Percentiles rank a stretch among this genome's conserved stretches.
These are phyloP conservation scores for Lyophyllum atratum DNA, from an alignment of 768 basidiomycete genomes.

Conservation along the genomic window DNA sequence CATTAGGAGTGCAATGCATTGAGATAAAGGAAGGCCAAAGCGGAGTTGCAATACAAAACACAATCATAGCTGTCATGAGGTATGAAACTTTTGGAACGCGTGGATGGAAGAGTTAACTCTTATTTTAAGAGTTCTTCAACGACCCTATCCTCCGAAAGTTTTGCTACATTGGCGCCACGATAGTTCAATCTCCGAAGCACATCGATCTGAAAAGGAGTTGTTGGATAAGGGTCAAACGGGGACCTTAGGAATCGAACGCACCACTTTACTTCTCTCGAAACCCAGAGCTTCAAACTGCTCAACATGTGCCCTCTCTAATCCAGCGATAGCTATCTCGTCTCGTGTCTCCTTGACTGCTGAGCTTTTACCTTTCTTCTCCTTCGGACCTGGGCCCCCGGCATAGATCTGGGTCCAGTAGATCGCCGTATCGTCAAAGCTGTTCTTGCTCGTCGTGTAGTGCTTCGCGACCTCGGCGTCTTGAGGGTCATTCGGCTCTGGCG, in stretches of 20 bases:
- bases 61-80: constrained; percentile 3
- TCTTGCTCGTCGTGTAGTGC: constrained; percentile 88
- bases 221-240: constrained; percentile 2
- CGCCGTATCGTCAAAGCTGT: constrained; percentile 90
- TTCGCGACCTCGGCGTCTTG: constrained; percentile 99
- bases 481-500: constrained; percentile 93
- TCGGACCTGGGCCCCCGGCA: constrained; percentile 68
- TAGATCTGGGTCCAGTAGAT: constrained; percentile 93
- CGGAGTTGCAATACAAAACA: constrained; percentile 2
- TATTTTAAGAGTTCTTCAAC: constrained; percentile 84
- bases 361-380: constrained; percentile 41
- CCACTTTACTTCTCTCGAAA: constrained; percentile 82
- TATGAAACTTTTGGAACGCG: neutral
- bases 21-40: neutral
- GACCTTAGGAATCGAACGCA: constrained; percentile 42
- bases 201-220: constrained; percentile 61
- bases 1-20: neutral
- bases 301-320: constrained; percentile 82
- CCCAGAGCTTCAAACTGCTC: constrained; percentile 83
- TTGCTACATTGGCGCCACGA: constrained; percentile 76
- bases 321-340: constrained; percentile 76
- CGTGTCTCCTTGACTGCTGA: constrained; percentile 46
- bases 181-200: constrained; percentile 88
- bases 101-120: constrained; percentile 8
- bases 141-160: constrained; percentile 80